phyloP scores from a whole-genome alignment of 2,329 filamentous ascomycete genomes.

The Ophiocordyceps unilateralis region DNA sequence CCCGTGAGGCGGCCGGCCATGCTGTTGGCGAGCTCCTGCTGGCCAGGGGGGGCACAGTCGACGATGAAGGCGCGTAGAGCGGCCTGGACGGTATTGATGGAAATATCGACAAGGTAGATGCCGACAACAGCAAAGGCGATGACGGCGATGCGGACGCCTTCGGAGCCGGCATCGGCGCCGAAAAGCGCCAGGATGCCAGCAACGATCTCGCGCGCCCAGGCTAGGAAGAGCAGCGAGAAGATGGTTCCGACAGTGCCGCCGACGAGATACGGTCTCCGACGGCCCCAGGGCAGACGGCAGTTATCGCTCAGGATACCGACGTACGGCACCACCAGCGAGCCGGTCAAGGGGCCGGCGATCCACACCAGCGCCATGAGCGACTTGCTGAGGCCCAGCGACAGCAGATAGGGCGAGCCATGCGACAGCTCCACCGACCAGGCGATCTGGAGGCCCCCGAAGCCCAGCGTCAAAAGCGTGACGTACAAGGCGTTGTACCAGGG shows the following conservation, averaged over 20 bases:
- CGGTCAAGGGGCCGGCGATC: constrained; percentile 68
- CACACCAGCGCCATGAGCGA: constrained; percentile 69
- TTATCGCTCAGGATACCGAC: constrained; percentile 69
- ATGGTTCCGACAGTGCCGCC: constrained; percentile 51
- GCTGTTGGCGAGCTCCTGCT: constrained; percentile 85
- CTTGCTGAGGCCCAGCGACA: constrained; percentile 70
- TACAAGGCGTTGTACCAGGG: constrained; percentile 60
- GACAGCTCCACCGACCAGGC: constrained; percentile 93
- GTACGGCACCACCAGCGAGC: constrained; percentile 66
- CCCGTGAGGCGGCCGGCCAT: constrained; percentile 83
- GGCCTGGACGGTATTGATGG: constrained; percentile 94
- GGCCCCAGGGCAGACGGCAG: constrained; percentile 58
- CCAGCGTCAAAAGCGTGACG: constrained; percentile 68
- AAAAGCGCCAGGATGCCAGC: constrained; percentile 51
- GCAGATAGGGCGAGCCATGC: constrained; percentile 72
- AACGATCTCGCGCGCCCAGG: constrained; percentile 60
- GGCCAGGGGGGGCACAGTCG: constrained; percentile 79
- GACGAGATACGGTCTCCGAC: constrained; percentile 68
- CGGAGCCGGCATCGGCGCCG: constrained; percentile 48
- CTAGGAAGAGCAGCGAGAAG: constrained; percentile 48
- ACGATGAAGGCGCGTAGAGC: constrained; percentile 84
- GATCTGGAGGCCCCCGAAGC: constrained; percentile 78
- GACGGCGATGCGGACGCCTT: constrained; percentile 44
- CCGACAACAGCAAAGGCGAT: constrained; percentile 70
- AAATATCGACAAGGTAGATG: constrained; percentile 83